Evolutionary conservation across 2,329 filamentous ascomycete genomes (phyloP), one percentile per base, ranked within the genome.

Genomic region (Keithomyces neogunnii): DNA sequence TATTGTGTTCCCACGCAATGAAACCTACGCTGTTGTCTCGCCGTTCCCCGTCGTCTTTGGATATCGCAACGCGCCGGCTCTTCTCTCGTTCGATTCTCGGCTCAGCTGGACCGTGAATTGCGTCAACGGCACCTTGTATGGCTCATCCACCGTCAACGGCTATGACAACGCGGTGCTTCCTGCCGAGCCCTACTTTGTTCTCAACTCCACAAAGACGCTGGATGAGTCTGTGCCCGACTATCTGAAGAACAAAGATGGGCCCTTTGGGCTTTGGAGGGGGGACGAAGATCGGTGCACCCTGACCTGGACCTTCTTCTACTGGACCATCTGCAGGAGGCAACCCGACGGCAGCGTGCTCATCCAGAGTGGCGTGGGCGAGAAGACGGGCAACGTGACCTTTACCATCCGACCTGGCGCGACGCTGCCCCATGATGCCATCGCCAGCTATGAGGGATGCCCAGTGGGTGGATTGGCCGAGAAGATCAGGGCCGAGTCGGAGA

Each of bases 21-120:
- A 51, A 31, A 51, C 49, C 11, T 51, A 51, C 26, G 45, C 39
- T 2, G 49, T 28, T 4, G 45, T 53, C 4, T 51, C 42, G 5
- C 52, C 46, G 5, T 53, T 49, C 36, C 52, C 52, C 45, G 30
- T 53, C 4, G 45, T 53, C 9, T 51, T 53, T 30, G 45, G 45
- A 29, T 53, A 35, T 46, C 29, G 45, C 8, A 51, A 48, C 38
- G 49, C 49, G 26, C 29, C 49, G 28, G 49, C 49, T 3, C 7
- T 51, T 5, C 11, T 49, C 1, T 45, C 45, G 10, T 53, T 40
- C 45, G 33, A 51, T n/a, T 51, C 45, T 9, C 36, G 32, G 32
- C 32, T 53, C 28, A 19, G 29, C 11, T 53, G 48, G 52, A 33
- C 31, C 13, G n/a, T 51, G 2, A 19, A 53, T 35, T 51, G 52